Evolutionary conservation across 2,329 filamentous ascomycete genomes (phyloP).

Genomic region (Epichloe hybrida): DNA sequence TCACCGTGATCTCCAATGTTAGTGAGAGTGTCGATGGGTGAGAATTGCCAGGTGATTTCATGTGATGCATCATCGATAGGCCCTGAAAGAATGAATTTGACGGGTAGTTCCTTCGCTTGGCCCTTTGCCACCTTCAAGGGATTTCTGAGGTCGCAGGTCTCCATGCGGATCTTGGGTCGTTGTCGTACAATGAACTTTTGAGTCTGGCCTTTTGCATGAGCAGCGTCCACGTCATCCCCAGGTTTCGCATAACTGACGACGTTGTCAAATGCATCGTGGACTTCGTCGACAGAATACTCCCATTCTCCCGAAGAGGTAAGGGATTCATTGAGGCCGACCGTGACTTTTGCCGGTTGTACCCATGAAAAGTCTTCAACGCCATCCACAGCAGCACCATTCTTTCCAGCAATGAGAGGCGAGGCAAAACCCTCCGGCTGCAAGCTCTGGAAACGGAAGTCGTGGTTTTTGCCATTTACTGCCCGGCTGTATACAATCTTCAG

Average conservation of each 20-base stretch:
- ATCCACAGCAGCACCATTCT: constrained; percentile 46
- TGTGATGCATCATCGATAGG: constrained; percentile 49
- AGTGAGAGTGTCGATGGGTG: constrained; percentile 54
- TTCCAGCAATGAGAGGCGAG: constrained; percentile 58
- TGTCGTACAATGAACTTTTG: constrained; percentile 80
- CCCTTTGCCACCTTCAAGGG: constrained; percentile 77
- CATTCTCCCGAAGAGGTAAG: constrained; percentile 67
- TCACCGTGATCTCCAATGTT: constrained; percentile 57
- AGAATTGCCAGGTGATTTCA: constrained; percentile 70
- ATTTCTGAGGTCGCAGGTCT: constrained; percentile 63
- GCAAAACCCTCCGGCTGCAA: constrained; percentile 78
- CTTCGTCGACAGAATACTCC: constrained; percentile 84
- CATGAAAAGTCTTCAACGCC: constrained; percentile 60
- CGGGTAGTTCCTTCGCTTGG: constrained; percentile 50
- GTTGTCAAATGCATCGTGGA: constrained; percentile 84
- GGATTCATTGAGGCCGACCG: constrained; percentile 80
- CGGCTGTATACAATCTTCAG: constrained; percentile 88
- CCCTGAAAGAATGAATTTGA: constrained; percentile 54
- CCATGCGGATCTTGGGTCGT: constrained; percentile 59
- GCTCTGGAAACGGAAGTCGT: constrained; percentile 81
- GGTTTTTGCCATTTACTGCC: constrained; percentile 69
- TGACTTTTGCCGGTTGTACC: constrained; percentile 62
- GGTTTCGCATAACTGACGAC: constrained; percentile 57
- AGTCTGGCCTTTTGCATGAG: constrained; percentile 48
- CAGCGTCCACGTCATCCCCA: constrained; percentile 54